Evolutionary conservation across 78 protist genomes (phyloP), one percentile per base, ranked within the genome.

Genomic region (Isochrysis galbana): DNA sequence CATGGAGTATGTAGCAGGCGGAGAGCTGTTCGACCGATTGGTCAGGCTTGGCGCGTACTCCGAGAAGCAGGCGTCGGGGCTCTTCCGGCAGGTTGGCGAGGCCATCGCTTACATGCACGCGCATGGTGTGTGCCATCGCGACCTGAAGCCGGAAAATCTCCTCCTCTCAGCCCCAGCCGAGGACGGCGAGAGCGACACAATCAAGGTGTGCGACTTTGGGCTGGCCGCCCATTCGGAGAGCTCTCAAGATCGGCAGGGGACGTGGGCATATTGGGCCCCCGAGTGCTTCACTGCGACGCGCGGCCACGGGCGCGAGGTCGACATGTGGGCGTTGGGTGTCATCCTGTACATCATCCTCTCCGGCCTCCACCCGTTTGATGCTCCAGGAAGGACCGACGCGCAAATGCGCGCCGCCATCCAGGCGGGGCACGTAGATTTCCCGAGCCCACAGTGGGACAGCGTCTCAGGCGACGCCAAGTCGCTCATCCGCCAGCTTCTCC

Each of bases 291-390:
- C 7, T 23, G 25, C 19, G 0, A 32, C 36, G 7, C 0, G 17
- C 3, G 2, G 45, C 2, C 91, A 90, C 93, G 77, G 55, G 44
- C 4, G 36, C 11, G 74, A 70, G 5, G 93, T 90, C 29, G 95
- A 93, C 78, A 38, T 93, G 38, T 93, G 95, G 95, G 25, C 93
- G 0, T 41, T 89, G 32, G 95, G 95, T 36, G 89, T 93, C 21
- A 38, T 90, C 78, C 32, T 78, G 26, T 93, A 39, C 69, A 25
- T 91, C 45, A 2, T 93, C 82, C 70, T 84, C 32, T 45, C 69
- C 1, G 70, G 61, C 29, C 19, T 0, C 47, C 61, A 84, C 44
- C 89, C 61, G 32, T 46, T 84, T 11, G 69, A 46, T 11, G 11
- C 61, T 26, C 22, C 21, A 7, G 61, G 88, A 46, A 2, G n/a